Evolutionary conservation across 2,329 filamentous ascomycete species (phyloP).

Genomic region (Clonostachys rosea): DNA sequence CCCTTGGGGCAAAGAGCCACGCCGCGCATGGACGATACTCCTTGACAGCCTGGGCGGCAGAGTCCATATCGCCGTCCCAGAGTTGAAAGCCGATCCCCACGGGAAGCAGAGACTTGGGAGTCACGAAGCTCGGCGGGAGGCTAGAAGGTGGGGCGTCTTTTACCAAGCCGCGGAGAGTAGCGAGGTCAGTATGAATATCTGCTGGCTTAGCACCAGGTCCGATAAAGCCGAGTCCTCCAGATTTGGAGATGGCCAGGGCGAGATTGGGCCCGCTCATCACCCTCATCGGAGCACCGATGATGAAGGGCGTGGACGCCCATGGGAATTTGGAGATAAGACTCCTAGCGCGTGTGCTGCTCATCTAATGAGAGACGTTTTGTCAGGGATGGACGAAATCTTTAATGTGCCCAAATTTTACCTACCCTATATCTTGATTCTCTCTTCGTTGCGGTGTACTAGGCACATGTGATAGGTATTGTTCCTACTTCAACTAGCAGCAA

Average conservation of each 20-base stretch:
- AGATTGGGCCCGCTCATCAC: slow-evolving; percentile 51
- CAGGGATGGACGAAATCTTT: no score
- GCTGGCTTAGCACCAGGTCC: slow-evolving; percentile 28
- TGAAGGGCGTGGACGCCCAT: slow-evolving; percentile 35
- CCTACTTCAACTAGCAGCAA: no score
- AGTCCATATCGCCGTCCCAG: slow-evolving; percentile 33
- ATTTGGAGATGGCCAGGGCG: slow-evolving; percentile 61
- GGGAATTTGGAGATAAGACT: slow-evolving; percentile 2
- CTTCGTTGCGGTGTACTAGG: no score
- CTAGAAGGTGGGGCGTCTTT: slow-evolving; percentile 1
- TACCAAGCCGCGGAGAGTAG: slow-evolving; percentile 14
- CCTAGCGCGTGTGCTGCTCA: no score
- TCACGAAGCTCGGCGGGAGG: slow-evolving; percentile 4
- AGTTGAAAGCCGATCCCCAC: slow-evolving; percentile 41
- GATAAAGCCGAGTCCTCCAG: slow-evolving; percentile 60
- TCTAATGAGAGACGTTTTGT: no score
- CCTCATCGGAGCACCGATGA: slow-evolving; percentile 66
- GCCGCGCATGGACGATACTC: slow-evolving; percentile 27
- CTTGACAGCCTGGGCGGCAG: slow-evolving; percentile 18
- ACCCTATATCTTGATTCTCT: no score
- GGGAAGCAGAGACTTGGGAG: slow-evolving; percentile 21
- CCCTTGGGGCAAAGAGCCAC: slow-evolving; percentile 41
- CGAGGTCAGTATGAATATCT: slow-evolving; percentile 20
- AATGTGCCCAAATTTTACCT: no score
- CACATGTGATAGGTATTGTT: no score